Base-by-base conservation (phyloP, 352 stramenopile genomes). In the Globisporangium canariense region DNA sequence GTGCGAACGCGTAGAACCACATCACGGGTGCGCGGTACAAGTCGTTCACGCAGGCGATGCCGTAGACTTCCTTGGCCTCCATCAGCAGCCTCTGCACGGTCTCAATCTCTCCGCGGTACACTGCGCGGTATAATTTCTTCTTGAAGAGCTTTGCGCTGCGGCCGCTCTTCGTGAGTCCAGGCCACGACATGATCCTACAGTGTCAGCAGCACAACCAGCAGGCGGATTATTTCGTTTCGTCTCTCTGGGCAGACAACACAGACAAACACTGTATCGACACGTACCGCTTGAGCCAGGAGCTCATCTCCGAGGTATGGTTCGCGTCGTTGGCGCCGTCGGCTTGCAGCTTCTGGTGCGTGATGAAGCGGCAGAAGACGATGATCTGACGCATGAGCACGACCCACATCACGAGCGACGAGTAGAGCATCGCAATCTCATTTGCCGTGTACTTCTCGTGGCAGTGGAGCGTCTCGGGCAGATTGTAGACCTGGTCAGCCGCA, bases 311-410 rank as follows among this genome's bases (percentile, higher is more conserved):
- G 9, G 84, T 90, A 62, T 93, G 81, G 0, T 73, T 78, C 14
- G 80, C 69, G 65, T 91, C 84, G 57, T 93, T 88, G 0, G 66
- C 75, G 4, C 78, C 76, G 43, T 89, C 82, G 0, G 83, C 76
- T 40, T 93, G 84, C 0, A 93, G 76, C 65, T 90, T 90, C 20
- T 90, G 72, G 64, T 93, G 84, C 46, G 78, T 81, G 30, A 89
- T 69, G 38, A 93, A 93, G 43, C 81, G 79, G 25, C 78, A 88
- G 54, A 93, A 93, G 2, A 91, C 61, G 6, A 88, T 62, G 52
- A 88, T 79, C 65, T 93, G 84, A 53, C 71, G 78, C 41, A 83
- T 77, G 13, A 91, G 65, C 41, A 91, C 77, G 8, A 74, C 14
- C 75, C 77, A 87, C 20, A 90, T 69, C 22, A 84, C 61, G 16